Conservation (phyloP, 805 yeast species). For the Suhomyces xylopsoci region DNA sequence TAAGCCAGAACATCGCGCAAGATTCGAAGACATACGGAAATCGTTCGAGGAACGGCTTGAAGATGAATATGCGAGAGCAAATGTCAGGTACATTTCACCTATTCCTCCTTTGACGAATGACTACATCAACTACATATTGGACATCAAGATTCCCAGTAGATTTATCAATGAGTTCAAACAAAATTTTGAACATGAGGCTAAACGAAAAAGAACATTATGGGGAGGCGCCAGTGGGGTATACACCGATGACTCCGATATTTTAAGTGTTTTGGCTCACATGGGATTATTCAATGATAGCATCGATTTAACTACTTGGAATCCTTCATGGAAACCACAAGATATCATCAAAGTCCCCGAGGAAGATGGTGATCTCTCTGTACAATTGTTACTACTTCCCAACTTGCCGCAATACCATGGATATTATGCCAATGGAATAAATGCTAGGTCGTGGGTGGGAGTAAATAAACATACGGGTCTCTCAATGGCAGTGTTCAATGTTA, state of each 20-base stretch:
- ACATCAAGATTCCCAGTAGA: slow-evolving; percentile 53
- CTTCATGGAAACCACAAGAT: slow-evolving; percentile 25
- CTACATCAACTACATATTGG: slow-evolving; percentile 47
- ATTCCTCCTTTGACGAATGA: slow-evolving; percentile 38
- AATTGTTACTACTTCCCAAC: slow-evolving; percentile 64
- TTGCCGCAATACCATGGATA: slow-evolving; percentile 63
- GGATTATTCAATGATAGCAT: slow-evolving; percentile 53
- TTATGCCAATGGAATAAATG: slow-evolving; percentile 64
- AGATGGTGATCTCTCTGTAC: slow-evolving; percentile 54
- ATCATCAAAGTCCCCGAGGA: slow-evolving; percentile 16
- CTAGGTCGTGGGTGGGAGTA: slow-evolving; percentile 62
- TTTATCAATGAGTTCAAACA: slow-evolving; percentile 38
- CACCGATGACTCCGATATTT: slow-evolving; percentile 88
- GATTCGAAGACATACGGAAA: slow-evolving; percentile 26
- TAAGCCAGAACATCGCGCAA: slow-evolving; percentile 25
- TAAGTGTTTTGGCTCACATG: slow-evolving; percentile 69
- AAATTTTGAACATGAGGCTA: slow-evolving; percentile 32
- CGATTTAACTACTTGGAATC: slow-evolving; percentile 32
- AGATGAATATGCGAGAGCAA: slow-evolving; percentile 9
- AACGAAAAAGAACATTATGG: slow-evolving; percentile 58
- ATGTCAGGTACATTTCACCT: slow-evolving; percentile 30
- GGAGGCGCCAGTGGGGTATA: slow-evolving; percentile 78
- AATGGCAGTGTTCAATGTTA: slow-evolving; percentile 54
- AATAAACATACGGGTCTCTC: slow-evolving; percentile 78
- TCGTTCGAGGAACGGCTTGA: slow-evolving; percentile 9